A percentile compares a stretch with the other conserved stretches of the same genome.
These are phyloP conservation scores for Benincasa hispida DNA, from an alignment of 306 rosid genomes.

Conservation along the genomic window DNA sequence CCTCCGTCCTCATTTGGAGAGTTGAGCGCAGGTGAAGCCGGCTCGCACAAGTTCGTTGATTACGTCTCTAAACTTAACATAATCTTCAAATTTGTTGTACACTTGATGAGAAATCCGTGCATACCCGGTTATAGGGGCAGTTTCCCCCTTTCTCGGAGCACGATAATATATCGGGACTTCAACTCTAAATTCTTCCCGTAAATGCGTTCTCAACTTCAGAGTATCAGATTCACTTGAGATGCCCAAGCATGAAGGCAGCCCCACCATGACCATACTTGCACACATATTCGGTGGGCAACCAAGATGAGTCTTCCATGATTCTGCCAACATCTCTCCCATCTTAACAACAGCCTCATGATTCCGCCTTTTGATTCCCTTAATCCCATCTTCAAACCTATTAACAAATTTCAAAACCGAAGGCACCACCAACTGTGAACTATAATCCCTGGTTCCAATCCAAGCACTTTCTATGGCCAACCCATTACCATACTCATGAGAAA, in stretches of 20 bases:
- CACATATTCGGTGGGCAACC: constrained; percentile 85
- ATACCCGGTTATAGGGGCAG: constrained; percentile 54
- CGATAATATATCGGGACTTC: constrained; percentile 78
- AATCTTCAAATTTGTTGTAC: constrained; percentile 70
- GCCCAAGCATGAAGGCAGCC: constrained; percentile 67
- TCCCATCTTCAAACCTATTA: constrained; percentile 73
- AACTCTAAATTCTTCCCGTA: constrained; percentile 64
- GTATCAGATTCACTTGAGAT: constrained; percentile 55
- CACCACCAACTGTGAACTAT: constrained; percentile 83
- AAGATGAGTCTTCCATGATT: constrained; percentile 75
- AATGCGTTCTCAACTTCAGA: constrained; percentile 41
- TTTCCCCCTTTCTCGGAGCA: constrained; percentile 47
- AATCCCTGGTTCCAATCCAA: constrained; percentile 97
- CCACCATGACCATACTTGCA: constrained; percentile 86
- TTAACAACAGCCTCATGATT: constrained; percentile 72
- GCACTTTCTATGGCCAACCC: constrained; percentile 91
- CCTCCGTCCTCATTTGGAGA: constrained; percentile 43
- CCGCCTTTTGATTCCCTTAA: constrained; percentile 82
- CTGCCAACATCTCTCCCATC: constrained; percentile 77
- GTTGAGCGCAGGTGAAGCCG: constrained; percentile 53
- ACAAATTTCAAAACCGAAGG: constrained; percentile 61
- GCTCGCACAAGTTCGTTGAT: constrained; percentile 48
- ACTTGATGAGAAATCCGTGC: constrained; percentile 88
- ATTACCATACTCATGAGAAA: constrained; percentile 90
- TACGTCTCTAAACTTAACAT: constrained; percentile 67